Percentiles rank a stretch among this genome's conserved stretches.
Evolutionary conservation across 495 filamentous ascomycete genomes (phyloP).

Genomic region (Penicillium argentinense): DNA sequence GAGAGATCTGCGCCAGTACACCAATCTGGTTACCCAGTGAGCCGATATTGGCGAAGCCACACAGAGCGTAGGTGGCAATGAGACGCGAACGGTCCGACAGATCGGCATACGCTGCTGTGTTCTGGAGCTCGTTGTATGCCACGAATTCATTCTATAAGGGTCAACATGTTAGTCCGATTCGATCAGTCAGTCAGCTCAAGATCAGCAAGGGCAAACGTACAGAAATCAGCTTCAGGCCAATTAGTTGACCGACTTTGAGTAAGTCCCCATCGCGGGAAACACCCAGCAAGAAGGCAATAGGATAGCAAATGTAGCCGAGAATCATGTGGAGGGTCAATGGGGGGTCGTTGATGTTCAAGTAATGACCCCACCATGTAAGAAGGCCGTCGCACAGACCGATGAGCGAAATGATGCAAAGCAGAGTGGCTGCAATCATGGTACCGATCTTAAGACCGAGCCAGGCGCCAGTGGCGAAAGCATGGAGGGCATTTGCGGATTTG

Average conservation of each 20-base stretch:
- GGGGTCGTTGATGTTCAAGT: slow-evolving; percentile 70
- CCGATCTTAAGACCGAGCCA: slow-evolving; percentile 89
- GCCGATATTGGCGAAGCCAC: slow-evolving; percentile 79
- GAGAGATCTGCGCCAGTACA: slow-evolving; percentile 78
- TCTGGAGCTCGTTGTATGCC: slow-evolving; percentile 55
- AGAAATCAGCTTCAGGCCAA: slow-evolving; percentile 79
- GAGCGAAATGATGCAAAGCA: slow-evolving; percentile 84
- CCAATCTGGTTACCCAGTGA: slow-evolving; percentile 85
- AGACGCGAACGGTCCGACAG: slow-evolving; percentile 69
- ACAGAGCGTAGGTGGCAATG: slow-evolving; percentile 70
- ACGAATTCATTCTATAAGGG: slow-evolving; percentile 60
- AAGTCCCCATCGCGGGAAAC: slow-evolving; percentile 72
- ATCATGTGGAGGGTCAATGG: slow-evolving; percentile 73
- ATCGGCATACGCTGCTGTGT: slow-evolving; percentile 40
- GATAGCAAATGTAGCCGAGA: slow-evolving; percentile 81
- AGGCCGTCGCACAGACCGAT: slow-evolving; percentile 74
- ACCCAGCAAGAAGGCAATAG: slow-evolving; percentile 80
- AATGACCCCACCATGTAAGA: slow-evolving; percentile 86
- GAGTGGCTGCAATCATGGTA: slow-evolving; percentile 74
- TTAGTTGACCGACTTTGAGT: slow-evolving; percentile 71
- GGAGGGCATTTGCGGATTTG: slow-evolving; percentile 69
- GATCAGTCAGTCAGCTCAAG: neutral
- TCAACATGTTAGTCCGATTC: slow-evolving; percentile 2
- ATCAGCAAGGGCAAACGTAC: slow-evolving; percentile 31
- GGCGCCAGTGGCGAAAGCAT: slow-evolving; percentile 84